Evolutionary conservation across 1,139 yeast genomes (phyloP).

Genomic region (Kurtzmaniella quercitrusa): DNA sequence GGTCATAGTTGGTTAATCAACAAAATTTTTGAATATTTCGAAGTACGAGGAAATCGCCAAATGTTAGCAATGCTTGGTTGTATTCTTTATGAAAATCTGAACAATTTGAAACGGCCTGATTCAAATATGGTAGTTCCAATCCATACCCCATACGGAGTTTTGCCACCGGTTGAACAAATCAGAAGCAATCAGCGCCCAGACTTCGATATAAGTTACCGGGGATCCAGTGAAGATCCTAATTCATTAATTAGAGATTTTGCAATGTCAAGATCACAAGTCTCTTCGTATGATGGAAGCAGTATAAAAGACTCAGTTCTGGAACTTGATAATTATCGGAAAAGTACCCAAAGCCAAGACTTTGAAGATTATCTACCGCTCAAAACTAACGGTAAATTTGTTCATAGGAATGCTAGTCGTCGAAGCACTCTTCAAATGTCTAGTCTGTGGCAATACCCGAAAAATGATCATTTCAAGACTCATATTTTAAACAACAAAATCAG

Average conservation of each 20-base stretch:
- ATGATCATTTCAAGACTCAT: neutral
- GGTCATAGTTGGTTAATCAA: slow-evolving; percentile 74
- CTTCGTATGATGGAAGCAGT: slow-evolving; percentile 26
- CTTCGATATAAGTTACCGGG: neutral
- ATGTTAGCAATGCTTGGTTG: slow-evolving; percentile 91
- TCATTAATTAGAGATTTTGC: neutral
- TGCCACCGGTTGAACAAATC: slow-evolving; percentile 19
- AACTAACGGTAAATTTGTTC: neutral
- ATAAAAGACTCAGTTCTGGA: slow-evolving; percentile 27
- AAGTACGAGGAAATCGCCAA: slow-evolving; percentile 63
- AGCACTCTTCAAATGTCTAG: neutral
- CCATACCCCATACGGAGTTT: slow-evolving; percentile 43
- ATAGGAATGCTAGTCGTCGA: neutral
- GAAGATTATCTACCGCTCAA: neutral
- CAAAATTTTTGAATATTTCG: slow-evolving; percentile 64
- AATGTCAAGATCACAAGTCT: slow-evolving; percentile 8
- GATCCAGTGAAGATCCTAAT: neutral
- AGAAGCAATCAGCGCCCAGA: neutral
- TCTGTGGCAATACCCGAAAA: slow-evolving; percentile 1
- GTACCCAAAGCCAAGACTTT: slow-evolving; percentile 2
- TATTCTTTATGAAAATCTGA: slow-evolving; percentile 45
- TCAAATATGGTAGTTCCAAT: slow-evolving; percentile 32
- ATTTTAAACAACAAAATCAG: neutral
- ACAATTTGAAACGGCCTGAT: slow-evolving; percentile 14
- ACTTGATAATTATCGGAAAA: slow-evolving; percentile 10